Base-by-base conservation (phyloP, 1,284 basidiomycete genomes). In the Neotropicomus parvogracilis region DNA sequence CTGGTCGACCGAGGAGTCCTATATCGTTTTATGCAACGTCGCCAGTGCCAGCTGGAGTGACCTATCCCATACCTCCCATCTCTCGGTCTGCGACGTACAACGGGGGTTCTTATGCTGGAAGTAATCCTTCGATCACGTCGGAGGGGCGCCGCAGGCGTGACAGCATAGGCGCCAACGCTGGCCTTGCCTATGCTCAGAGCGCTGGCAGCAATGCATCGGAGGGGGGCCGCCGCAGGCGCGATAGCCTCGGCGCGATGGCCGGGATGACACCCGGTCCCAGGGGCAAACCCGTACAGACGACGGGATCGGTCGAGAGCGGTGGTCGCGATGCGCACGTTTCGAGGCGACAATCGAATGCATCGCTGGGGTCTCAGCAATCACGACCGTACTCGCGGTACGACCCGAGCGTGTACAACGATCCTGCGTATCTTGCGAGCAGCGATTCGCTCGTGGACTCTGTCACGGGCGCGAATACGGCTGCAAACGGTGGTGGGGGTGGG, bases 11-110 rank as follows among this genome's bases (percentile, higher is more conserved):
- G 24, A 57, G 53, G 44, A 60, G 39, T 12, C 59, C 65, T 1
- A 44, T 54, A 12, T 51, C 62, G 2, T 53, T 64, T 26, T 69
- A 65, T n/a, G 60, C 64, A 2, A 19, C 52, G 11, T 59, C 66
- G 12, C 55, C 64, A 4, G 54, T 60, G 3, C 66, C 63, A 26
- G n/a, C 49, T 11, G 65, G 60, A 1, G 28, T 64, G 20, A 52
- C 53, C 3, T 65, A 65, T 27, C 62, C 63, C 4, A 54, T 46
- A 0, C 60, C 64, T 19, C 66, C 63, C 12, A 45, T 65, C 33
- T 55, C 62, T 14, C 65, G 66, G 10, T 65, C 60, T 2, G 54
- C 59, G 8, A 9, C 40, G 11, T 60, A 49, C 43, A 54, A 41
- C 3, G 40, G 33, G 10, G 35, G 35, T 17, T 4, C 39, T 2